These are phyloP conservation scores for Lathyrus aphaca DNA, from an alignment of 306 rosid genomes.

Conservation along the genomic window DNA sequence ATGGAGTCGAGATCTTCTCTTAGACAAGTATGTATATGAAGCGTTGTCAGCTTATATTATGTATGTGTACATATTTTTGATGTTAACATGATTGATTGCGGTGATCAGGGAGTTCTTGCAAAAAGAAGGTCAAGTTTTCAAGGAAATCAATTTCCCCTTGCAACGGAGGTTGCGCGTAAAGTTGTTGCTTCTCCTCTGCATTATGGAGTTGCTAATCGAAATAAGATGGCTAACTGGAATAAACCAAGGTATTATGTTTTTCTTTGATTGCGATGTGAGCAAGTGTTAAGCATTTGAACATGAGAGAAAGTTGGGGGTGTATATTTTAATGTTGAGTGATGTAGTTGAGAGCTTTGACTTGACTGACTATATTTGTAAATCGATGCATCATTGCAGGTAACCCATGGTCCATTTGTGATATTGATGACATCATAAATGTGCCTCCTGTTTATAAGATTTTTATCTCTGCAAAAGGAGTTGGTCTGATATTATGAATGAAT, in stretches of 20 bases:
- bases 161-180: conserved; percentile 69
- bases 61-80: neutral
- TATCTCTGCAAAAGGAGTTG: conserved; percentile 54
- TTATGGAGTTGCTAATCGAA: conserved; percentile 51
- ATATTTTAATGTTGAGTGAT: conserved; percentile 6
- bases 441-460: conserved; percentile 49
- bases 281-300: conserved; percentile 4
- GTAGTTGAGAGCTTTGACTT: neutral
- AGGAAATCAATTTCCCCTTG: conserved; percentile 74
- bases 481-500: conserved; percentile 54
- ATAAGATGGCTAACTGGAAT: conserved; percentile 67
- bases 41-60: neutral
- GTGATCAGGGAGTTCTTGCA: conserved; percentile 72
- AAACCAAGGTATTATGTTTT: conserved; percentile 69
- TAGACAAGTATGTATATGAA: conserved; percentile 67
- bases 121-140: conserved; percentile 82
- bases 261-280: neutral
- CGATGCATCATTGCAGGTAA: conserved; percentile 67
- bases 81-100: neutral
- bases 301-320: neutral
- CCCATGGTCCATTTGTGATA: conserved; percentile 49
- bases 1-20: conserved; percentile 77
- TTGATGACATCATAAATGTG: conserved; percentile 41
- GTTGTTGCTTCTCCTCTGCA: conserved; percentile 71
- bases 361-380: conserved; percentile 13